phyloP scores from a whole-genome alignment of 805 yeast species.

The Wickerhamomyces sydowiorum region DNA sequence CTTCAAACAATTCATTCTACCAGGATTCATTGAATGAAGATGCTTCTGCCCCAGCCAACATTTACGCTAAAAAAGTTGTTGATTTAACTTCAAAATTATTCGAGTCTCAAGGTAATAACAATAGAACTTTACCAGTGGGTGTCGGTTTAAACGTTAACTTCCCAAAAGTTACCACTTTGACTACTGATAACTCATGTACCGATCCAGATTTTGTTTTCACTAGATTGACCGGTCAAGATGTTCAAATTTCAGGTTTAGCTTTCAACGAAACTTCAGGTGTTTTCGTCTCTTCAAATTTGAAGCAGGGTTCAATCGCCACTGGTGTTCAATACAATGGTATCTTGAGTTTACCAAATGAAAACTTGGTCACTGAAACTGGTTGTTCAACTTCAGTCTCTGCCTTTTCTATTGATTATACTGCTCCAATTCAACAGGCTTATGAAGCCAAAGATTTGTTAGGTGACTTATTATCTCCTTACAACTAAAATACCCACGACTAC shows the following conservation, averaged over 20 bases:
- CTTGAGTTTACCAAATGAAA: conserved; percentile 39
- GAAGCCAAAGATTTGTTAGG: conserved; percentile 12
- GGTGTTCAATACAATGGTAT: conserved; percentile 34
- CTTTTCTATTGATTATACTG: conserved; percentile 40
- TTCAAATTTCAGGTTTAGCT: conserved; percentile 6
- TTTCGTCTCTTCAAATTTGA: conserved; percentile 27
- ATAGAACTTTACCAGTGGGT: conserved; percentile 34
- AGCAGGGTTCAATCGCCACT: conserved; percentile 20
- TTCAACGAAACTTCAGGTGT: conserved; percentile 25
- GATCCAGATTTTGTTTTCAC: conserved; percentile 38
- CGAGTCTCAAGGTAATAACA: conserved; percentile 30
- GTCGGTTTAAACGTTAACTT: conserved; percentile 44
- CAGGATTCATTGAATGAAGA: conserved; percentile 37
- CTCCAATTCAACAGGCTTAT: conserved; percentile 11
- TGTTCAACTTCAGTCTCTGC: conserved; percentile 41
- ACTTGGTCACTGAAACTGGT: conserved; percentile 19
- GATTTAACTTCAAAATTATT: conserved; percentile 35
- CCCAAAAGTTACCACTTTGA: conserved; percentile 39
- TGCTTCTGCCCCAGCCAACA: conserved; percentile 35
- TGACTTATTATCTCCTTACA: conserved; percentile 7
- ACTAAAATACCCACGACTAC: background rate
- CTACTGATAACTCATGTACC: conserved; percentile 27
- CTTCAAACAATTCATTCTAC: conserved; percentile 38
- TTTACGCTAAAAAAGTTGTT: conserved; percentile 35
- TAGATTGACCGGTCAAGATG: conserved; percentile 36